Percentiles rank a stretch among this genome's conserved stretches.
Conservation (phyloP, 768 basidiomycete genomes). For the Suillus luteus region DNA sequence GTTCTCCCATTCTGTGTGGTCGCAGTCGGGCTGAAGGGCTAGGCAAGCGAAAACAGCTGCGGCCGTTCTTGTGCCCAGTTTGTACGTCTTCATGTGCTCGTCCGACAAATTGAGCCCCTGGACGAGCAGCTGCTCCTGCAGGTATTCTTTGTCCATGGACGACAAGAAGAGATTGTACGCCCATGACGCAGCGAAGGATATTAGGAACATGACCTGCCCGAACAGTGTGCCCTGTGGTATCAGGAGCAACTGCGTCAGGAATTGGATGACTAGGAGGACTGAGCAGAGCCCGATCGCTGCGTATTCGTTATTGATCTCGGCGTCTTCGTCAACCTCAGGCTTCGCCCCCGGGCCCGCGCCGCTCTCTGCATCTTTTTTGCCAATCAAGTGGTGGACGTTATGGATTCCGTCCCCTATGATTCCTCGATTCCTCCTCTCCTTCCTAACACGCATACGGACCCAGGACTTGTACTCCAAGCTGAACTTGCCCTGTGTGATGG, state of each 20-base stretch:
- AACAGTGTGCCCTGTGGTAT: conserved; percentile 26
- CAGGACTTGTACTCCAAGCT: conserved; percentile 19
- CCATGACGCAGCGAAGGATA: conserved; percentile 25
- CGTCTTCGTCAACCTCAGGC: background rate
- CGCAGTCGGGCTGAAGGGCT: conserved; percentile 6
- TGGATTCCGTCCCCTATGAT: conserved; percentile 1
- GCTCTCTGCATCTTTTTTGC: conserved; percentile 1
- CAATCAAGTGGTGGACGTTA: background rate
- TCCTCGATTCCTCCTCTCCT: background rate
- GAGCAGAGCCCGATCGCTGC: conserved; percentile 19
- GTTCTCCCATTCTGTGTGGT: background rate
- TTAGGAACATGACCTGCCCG: conserved; percentile 28
- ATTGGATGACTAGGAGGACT: conserved; percentile 22
- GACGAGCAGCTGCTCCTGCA: conserved; percentile 7
- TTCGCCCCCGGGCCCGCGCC: conserved; percentile 10
- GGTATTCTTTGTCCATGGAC: conserved; percentile 29
- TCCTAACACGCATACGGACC: conserved; percentile 17
- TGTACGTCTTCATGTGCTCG: conserved; percentile 14
- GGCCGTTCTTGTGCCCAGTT: conserved; percentile 11
- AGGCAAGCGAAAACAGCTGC: conserved; percentile 14
- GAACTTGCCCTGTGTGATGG: conserved; percentile 24
- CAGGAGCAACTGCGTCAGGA: conserved; percentile 26
- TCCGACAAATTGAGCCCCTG: conserved; percentile 20
- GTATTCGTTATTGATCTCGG: conserved; percentile 14
- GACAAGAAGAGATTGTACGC: conserved; percentile 25